Base-by-base conservation (phyloP, 2,329 filamentous ascomycete genomes). In the Albifimbria verrucaria region DNA sequence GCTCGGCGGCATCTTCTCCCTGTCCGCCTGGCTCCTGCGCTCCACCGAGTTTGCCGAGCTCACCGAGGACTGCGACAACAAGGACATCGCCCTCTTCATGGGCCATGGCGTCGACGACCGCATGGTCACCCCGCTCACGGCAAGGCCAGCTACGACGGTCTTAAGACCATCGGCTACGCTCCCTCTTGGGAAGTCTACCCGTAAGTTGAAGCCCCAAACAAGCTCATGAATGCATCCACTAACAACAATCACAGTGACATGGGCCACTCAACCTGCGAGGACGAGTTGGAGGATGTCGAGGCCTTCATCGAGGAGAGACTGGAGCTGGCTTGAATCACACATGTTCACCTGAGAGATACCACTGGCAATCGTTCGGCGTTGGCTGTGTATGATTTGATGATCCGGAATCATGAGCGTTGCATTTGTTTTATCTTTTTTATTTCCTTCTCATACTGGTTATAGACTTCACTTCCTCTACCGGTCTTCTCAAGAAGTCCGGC, bases 201-300 rank as follows among this genome's bases (percentile, higher is more conserved):
- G 87, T 91, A 74, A 67, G 86, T 69, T 9, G 24, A 7, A 41
- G 10, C 18, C 41, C 20, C 18, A 24, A 45, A 6, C 7, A 10
- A 20, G 3, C 17, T n/a, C 11, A 6, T 39, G 32, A 39, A 15
- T 17, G n/a, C n/a, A n/a, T n/a, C n/a, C n/a, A n/a, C n/a, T n/a
- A n/a, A n/a, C n/a, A n/a, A 10, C n/a, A n/a, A 10, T 36, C n/a
- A 18, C n/a, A 89, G 86, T 52, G 79, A 85, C 7, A 80, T 97
- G 65, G 77, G 77, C 11, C 92, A 97, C 68, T 88, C 85, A 21
- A 91, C 91, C 3, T 86, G 86, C 61, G 80, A 84, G 6, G 77
- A 88, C 59, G 93, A 97, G 74, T 83, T 97, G 52, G 85, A 95
- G 55, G 89, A 96, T 63, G 76, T 97, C 18, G 90, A 95, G 72